phyloP scores from a whole-genome alignment of 495 filamentous ascomycete genomes.

The Penicillium cinerascens region DNA sequence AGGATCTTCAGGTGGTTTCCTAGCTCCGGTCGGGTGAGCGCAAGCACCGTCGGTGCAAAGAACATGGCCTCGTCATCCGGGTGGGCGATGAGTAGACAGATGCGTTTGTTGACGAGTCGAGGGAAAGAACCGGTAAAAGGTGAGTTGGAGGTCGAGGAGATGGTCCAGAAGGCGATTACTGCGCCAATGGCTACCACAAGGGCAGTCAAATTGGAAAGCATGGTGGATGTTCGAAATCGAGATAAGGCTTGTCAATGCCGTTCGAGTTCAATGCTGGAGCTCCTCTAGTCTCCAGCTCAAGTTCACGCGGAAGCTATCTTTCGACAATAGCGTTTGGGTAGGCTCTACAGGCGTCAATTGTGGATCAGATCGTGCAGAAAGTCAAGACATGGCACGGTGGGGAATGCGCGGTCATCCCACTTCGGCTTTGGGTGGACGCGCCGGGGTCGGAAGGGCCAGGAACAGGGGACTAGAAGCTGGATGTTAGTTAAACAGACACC shows the following conservation, averaged over 20 bases:
- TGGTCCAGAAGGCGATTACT: slow-evolving; percentile 44
- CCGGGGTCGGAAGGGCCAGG: background rate
- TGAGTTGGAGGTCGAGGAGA: slow-evolving; percentile 53
- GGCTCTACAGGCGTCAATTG: background rate
- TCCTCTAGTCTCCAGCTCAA: background rate
- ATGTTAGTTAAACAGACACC: background rate
- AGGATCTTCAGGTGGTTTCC: slow-evolving; percentile 92
- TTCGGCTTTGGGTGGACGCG: background rate
- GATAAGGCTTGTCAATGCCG: background rate
- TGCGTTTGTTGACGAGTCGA: slow-evolving; percentile 69
- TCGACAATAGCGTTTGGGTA: background rate
- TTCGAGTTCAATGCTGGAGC: background rate
- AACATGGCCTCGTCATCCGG: slow-evolving; percentile 99
- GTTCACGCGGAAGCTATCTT: background rate
- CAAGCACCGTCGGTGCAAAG: slow-evolving; percentile 84
- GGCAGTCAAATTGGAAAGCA: slow-evolving; percentile 26
- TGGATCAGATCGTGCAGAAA: slow-evolving; percentile 9
- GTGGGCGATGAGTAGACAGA: slow-evolving; percentile 90
- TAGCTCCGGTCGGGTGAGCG: slow-evolving; percentile 66
- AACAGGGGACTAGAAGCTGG: background rate
- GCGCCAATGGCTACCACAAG: slow-evolving; percentile 32
- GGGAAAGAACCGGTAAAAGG: slow-evolving; percentile 66
- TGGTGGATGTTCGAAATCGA: slow-evolving; percentile 6
- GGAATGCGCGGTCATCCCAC: slow-evolving; percentile 19
- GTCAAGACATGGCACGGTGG: slow-evolving; percentile 19